phyloP scores from a whole-genome alignment of 371 early-diverging fungal genomes.

The Capniomyces stellatus region DNA sequence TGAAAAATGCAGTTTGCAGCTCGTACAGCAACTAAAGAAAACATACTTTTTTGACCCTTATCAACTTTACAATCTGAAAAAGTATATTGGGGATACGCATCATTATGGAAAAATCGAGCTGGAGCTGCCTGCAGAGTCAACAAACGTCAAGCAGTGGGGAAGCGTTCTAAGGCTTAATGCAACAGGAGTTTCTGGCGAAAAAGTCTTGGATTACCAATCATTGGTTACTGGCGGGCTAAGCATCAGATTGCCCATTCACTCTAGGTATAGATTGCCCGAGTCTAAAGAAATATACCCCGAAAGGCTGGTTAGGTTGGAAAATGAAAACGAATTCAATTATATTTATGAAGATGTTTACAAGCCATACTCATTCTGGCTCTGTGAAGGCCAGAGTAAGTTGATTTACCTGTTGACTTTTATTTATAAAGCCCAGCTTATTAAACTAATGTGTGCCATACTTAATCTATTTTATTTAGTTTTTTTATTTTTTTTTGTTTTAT shows the following conservation, averaged over 20 bases:
- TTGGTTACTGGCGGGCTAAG: not conserved
- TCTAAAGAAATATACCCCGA: not conserved
- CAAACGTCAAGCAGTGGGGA: not conserved
- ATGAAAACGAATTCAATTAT: not conserved
- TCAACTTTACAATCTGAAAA: not conserved
- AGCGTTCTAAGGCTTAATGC: not conserved
- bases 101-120: conserved; percentile 2
- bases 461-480: too few relatives aligned
- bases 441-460: too few relatives aligned
- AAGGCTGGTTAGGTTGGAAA: not conserved
- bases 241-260: not conserved
- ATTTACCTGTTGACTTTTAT: too few relatives aligned
- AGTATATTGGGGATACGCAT: not conserved
- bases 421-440: too few relatives aligned
- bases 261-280: conserved; percentile 1
- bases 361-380: not conserved
- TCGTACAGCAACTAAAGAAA: not conserved
- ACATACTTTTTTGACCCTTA: conserved; percentile 5
- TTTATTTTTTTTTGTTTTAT: too few relatives aligned
- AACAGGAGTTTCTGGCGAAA: not conserved
- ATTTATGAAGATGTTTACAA: not conserved
- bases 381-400: not conserved
- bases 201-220: not conserved
- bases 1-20: not conserved
- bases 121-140: conserved; percentile 1